Conservation (phyloP, 2,329 filamentous ascomycete genomes). For the Celoporthe dispersa region DNA sequence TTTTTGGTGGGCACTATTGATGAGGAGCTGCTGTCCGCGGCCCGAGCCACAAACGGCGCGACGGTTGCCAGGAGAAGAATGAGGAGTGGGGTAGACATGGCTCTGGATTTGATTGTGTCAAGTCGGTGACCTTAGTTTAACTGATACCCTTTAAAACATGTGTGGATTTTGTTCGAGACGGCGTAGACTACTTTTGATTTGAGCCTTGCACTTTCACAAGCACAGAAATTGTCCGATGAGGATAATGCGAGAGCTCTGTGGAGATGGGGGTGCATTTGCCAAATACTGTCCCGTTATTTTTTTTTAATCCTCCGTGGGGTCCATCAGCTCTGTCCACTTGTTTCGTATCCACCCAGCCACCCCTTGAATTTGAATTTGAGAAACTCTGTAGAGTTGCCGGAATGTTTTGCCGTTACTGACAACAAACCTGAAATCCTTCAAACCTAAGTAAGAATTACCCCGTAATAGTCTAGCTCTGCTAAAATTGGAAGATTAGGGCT, state of each 20-base stretch:
- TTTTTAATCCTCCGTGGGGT: background rate
- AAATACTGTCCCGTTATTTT: no score
- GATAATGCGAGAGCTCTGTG: background rate
- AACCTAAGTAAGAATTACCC: background rate
- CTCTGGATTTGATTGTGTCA: background rate
- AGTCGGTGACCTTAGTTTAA: background rate
- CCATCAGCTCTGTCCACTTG: background rate
- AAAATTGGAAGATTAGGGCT: background rate
- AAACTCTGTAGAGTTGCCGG: background rate
- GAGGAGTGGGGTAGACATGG: background rate
- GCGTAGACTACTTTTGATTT: background rate
- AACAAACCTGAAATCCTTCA: background rate
- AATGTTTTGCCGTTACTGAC: background rate
- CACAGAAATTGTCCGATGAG: background rate
- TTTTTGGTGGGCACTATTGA: slow-evolving; percentile 8
- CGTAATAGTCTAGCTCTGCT: background rate
- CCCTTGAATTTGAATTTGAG: background rate
- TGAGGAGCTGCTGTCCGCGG: background rate
- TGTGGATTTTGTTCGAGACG: background rate
- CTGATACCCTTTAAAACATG: background rate
- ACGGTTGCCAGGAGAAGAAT: background rate
- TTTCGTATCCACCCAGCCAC: background rate
- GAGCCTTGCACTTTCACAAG: background rate
- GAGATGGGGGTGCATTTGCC: background rate
- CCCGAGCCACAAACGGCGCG: background rate